Evolutionary conservation across 306 rosid species (phyloP), one percentile per base, ranked within the genome.

Genomic region (Oemleria cerasiformis): DNA sequence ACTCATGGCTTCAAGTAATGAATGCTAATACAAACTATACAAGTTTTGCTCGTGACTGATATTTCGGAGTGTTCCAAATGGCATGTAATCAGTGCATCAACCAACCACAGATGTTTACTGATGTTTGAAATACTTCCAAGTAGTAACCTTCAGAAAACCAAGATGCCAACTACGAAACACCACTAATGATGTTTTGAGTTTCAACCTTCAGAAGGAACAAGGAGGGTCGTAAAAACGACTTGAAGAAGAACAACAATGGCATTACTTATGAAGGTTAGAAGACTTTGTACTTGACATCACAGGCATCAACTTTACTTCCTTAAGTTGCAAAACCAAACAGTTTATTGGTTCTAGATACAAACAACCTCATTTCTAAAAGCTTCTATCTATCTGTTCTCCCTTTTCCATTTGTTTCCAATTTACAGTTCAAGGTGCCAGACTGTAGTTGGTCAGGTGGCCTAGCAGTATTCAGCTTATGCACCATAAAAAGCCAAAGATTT

Each of bases 101-200:
- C 44, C 25, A 67, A 38, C 36, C 41, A 9, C 2, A 54, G n/a
- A 41, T 69, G 63, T 55, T 41, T 41, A 12, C 42, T 55, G 11
- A 56, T 21, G 21, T 53, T 68, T 20, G 39, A 39, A 68, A 68
- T 20, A 7, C 63, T 53, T 68, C 63, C 39, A 30, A 54, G 15
- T 25, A 44, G 12, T 13, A 39, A 53, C 57, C 23, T n/a, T 11
- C 43, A 34, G 17, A 63, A 63, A 42, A 63, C 51, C 16, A 63
- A 63, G 12, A 5, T n/a, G 34, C 48, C 57, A 23, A n/a, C 61
- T 30, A 67, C 45, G 4, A 36, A 17, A 50, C 59, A 66, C 41
- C 12, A 65, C 42, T 47, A 7, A 0, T 2, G 34, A 30, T 49
- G 5, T 53, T 53, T 53, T 19, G 6, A 45, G 48, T 49, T 16